Conservation (phyloP, 2,329 filamentous ascomycete species). For the Allantophomopsis lycopodina region DNA sequence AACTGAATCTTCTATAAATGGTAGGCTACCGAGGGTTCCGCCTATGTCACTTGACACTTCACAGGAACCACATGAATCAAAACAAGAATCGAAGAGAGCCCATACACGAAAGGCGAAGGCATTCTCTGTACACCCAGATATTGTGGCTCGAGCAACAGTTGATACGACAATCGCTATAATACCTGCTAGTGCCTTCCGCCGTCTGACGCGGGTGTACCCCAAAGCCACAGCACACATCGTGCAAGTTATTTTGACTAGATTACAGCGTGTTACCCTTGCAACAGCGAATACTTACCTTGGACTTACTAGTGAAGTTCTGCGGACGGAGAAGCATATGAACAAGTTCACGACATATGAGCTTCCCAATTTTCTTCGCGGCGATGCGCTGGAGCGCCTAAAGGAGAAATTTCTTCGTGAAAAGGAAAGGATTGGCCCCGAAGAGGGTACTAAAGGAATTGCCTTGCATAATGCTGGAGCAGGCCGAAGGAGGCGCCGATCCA, state of each 20-base stretch:
- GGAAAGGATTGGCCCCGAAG: conserved; percentile 68
- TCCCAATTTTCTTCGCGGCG: conserved; percentile 78
- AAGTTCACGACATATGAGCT: conserved; percentile 84
- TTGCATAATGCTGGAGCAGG: conserved; percentile 66
- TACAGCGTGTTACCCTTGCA: conserved; percentile 87
- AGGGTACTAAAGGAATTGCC: conserved; percentile 84
- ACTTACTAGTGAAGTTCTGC: conserved; percentile 77
- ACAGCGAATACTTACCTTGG: conserved; percentile 93
- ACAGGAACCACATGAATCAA: conserved; percentile 8
- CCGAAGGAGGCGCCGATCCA: conserved; percentile 52
- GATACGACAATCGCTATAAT: conserved; percentile 99
- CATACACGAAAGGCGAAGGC: conserved; percentile 31
- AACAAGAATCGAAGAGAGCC: conserved; percentile 10
- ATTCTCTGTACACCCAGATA: conserved; percentile 86
- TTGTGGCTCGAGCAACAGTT: conserved; percentile 88
- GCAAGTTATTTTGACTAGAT: conserved; percentile 87
- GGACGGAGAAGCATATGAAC: conserved; percentile 88
- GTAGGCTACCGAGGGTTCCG: conserved; percentile 48
- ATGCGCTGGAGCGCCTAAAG: conserved; percentile 72
- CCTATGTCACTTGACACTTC: conserved; percentile 54
- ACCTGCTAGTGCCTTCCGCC: conserved; percentile 85
- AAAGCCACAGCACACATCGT: conserved; percentile 96
- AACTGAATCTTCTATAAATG: conserved; percentile 17
- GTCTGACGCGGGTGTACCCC: conserved; percentile 85
- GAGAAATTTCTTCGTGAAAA: conserved; percentile 83